These are phyloP conservation scores for Macrotyloma uniflorum DNA, from an alignment of 306 rosid genomes.

Conservation along the genomic window DNA sequence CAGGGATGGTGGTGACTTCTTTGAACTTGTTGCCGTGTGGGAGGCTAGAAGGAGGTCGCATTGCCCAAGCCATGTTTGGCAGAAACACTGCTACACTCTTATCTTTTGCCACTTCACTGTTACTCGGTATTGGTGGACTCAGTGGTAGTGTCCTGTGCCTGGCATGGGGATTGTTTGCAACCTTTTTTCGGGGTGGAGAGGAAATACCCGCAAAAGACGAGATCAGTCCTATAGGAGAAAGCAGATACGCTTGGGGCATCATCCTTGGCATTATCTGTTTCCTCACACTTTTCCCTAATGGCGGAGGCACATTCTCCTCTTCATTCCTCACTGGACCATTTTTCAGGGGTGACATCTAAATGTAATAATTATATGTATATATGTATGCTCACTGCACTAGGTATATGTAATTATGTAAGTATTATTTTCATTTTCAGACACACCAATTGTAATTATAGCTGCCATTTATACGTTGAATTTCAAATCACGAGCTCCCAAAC, in stretches of 20 bases:
- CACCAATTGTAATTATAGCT: neutral
- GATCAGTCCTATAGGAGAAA: slow-evolving; percentile 76
- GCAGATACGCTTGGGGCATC: slow-evolving; percentile 84
- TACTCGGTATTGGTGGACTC: slow-evolving; percentile 88
- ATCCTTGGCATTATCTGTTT: slow-evolving; percentile 80
- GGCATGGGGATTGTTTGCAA: slow-evolving; percentile 96
- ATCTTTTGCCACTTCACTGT: slow-evolving; percentile 71
- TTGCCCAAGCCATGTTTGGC: slow-evolving; percentile 91
- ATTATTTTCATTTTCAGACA: neutral
- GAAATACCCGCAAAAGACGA: slow-evolving; percentile 90
- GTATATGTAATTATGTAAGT: slow-evolving; percentile 13
- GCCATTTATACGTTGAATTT: neutral
- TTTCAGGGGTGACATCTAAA: slow-evolving; percentile 72
- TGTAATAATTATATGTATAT: neutral
- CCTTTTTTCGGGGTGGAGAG: slow-evolving; percentile 91
- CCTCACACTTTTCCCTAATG: slow-evolving; percentile 88
- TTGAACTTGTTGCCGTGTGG: slow-evolving; percentile 89
- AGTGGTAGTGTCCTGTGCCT: slow-evolving; percentile 91
- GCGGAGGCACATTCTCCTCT: slow-evolving; percentile 83
- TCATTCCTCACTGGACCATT: slow-evolving; percentile 72
- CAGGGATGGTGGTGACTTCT: slow-evolving; percentile 98
- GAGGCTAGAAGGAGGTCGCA: slow-evolving; percentile 93
- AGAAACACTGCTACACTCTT: slow-evolving; percentile 74
- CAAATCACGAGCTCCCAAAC: no score
- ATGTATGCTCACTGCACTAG: neutral